Evolutionary conservation across 2,329 filamentous ascomycete genomes (phyloP), one percentile per base, ranked within the genome.

Genomic region (Stemphylium vesicarium): DNA sequence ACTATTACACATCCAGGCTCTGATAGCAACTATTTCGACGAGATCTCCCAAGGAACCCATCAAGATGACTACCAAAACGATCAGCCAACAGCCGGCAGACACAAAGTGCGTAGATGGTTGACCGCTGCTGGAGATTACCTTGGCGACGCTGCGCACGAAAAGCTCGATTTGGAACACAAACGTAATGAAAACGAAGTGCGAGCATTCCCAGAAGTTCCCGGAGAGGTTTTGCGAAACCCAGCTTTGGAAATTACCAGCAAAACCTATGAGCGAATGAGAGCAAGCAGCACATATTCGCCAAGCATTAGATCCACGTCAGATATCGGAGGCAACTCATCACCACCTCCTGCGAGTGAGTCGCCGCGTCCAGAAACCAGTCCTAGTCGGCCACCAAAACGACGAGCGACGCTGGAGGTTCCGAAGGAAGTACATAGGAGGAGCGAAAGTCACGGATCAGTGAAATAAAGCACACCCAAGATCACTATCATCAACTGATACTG

Each of bases 201-300:
- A n/a, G 75, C 78, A n/a, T 88, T 81, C 42, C 85, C 85, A 0
- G 78, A 81, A 49, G 75, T 85, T 0, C 85, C 85, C 0, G 85
- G 83, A 2, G 84, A 87, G 59, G 62, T 57, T 1, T 56, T 71
- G 2, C 77, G 82, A 26, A 85, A 85, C 41, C 65, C 60, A 0
- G 61, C 67, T 0, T 64, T 85, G 1, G 46, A 56, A 15, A 60
- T 72, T 3, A 78, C 81, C 22, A 75, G 72, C 40, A 70, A 76
- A 26, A 63, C 66, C 4, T 85, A 80, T 52, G 79, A 78, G 35
- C 66, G 56, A 12, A 66, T 45, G 78, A 72, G 79, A 57, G 68
- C 73, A 0, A 66, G 40, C 13, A 62, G 71, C 33, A 81, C 79
- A 48, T 77, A 78, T 41, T 67, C 60, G 11, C 63, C 71, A 5